These are phyloP conservation scores for Phytophthora boehmeriae DNA, from an alignment of 352 stramenopile genomes.

Conservation along the genomic window DNA sequence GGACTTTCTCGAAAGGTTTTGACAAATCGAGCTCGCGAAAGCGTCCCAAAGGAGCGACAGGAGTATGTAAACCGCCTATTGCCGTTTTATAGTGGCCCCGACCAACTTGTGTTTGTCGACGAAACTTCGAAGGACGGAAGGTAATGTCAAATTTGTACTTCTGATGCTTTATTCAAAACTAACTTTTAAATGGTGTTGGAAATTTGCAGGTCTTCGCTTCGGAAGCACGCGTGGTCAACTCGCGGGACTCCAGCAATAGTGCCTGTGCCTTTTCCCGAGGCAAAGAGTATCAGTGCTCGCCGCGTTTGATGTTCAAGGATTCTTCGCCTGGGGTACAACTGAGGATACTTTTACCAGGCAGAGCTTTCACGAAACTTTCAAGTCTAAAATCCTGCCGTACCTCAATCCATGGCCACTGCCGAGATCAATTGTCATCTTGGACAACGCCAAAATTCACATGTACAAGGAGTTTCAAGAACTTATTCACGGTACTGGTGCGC, in stretches of 20 bases:
- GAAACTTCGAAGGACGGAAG: constrained; percentile 26
- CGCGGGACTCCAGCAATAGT: too few relatives aligned
- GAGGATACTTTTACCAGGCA: constrained; percentile 64
- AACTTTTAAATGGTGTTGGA: constrained; percentile 3
- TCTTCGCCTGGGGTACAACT: constrained; percentile 16
- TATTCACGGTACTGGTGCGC: constrained; percentile 93
- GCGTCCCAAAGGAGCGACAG: constrained; percentile 7
- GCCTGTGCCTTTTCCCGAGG: too few relatives aligned
- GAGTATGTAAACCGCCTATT: constrained; percentile 6
- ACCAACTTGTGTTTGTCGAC: constrained; percentile 27
- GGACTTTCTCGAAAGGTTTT: constrained; percentile 12
- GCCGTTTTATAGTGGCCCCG: constrained; percentile 26
- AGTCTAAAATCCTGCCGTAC: constrained; percentile 61
- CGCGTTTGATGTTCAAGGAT: constrained; percentile 16
- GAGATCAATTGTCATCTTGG: constrained; percentile 76
- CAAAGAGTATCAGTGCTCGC: too few relatives aligned
- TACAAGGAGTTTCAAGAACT: constrained; percentile 93
- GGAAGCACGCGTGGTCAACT: too few relatives aligned
- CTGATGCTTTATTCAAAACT: constrained; percentile 3
- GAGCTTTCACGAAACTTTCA: constrained; percentile 87
- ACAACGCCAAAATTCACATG: constrained; percentile 78
- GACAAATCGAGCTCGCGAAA: constrained; percentile 12
- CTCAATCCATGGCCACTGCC: constrained; percentile 89
- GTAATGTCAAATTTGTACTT: constrained; percentile 1
- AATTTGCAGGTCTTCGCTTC: too few relatives aligned